These are phyloP conservation scores for Fusarium proliferatum DNA, from an alignment of 2,329 filamentous ascomycete species.

Conservation along the genomic window DNA sequence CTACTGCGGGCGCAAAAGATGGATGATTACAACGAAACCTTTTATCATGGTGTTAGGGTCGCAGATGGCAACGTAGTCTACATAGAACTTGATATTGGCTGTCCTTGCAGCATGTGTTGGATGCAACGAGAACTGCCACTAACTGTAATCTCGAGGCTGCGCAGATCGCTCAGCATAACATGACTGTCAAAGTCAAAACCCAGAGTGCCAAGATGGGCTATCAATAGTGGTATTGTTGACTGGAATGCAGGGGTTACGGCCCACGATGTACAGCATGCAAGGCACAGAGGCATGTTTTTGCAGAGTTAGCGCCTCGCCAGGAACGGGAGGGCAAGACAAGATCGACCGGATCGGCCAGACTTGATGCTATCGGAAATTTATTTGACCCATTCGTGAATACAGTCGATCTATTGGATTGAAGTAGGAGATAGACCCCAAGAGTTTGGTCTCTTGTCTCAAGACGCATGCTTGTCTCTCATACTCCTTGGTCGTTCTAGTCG, in stretches of 20 bases:
- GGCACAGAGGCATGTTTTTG: constrained; percentile 8
- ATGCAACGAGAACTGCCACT: background rate
- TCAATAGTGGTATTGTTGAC: background rate
- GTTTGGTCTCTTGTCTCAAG: background rate
- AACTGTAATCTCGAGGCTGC: background rate
- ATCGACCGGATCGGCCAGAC: constrained; percentile 10
- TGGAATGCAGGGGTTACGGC: constrained; percentile 13
- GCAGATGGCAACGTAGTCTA: background rate
- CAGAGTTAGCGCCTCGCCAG: constrained; percentile 13
- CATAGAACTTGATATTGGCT: background rate
- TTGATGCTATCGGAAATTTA: background rate
- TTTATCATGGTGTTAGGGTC: background rate
- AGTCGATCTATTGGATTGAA: background rate
- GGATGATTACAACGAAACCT: background rate
- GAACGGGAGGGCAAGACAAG: constrained; percentile 12
- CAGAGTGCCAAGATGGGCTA: background rate
- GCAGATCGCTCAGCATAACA: background rate
- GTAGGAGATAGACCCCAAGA: background rate
- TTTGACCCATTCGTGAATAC: background rate
- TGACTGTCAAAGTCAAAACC: background rate
- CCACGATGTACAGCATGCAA: background rate
- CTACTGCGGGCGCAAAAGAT: background rate
- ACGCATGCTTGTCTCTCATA: background rate
- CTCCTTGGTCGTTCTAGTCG: background rate
- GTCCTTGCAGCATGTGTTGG: background rate